Conservation (phyloP, 495 filamentous ascomycete genomes). For the Chaetomium fimeti region DNA sequence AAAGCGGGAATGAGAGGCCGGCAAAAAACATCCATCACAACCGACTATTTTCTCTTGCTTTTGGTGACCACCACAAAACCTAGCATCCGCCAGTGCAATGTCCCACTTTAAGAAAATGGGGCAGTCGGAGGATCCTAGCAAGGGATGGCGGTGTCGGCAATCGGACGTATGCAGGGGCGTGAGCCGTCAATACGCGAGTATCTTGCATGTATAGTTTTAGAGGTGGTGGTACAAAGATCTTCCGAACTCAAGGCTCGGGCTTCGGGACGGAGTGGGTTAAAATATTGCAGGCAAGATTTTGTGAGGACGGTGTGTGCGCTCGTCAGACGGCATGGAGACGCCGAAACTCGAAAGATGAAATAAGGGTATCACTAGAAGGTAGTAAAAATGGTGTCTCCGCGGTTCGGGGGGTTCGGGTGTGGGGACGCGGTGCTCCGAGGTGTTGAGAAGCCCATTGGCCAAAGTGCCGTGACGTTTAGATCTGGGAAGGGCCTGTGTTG, state of each 20-base stretch:
- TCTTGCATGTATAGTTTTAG: background rate
- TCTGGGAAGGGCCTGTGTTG: conserved; percentile 24
- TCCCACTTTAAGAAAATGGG: background rate
- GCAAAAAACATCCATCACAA: background rate
- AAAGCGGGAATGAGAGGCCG: too few relatives aligned
- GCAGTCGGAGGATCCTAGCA: background rate
- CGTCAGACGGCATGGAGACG: background rate
- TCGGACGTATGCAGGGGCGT: background rate
- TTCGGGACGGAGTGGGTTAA: background rate
- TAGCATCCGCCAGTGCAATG: too few relatives aligned
- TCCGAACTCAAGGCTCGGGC: background rate
- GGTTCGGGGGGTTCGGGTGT: background rate
- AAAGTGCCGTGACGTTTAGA: conserved; percentile 13
- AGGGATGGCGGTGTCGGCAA: background rate
- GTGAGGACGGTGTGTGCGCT: background rate
- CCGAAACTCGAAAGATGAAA: conserved; percentile 14
- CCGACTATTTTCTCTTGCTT: too few relatives aligned
- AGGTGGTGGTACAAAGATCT: background rate
- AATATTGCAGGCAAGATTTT: background rate
- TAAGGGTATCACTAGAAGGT: conserved; percentile 23
- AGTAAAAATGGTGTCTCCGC: conserved; percentile 1
- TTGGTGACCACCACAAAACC: too few relatives aligned
- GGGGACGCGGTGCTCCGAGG: background rate
- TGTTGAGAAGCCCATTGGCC: background rate
- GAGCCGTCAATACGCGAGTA: conserved; percentile 1